Evolutionary conservation across 75 land plant species (phyloP).

Genomic region (Adiantum capillusveneris): DNA sequence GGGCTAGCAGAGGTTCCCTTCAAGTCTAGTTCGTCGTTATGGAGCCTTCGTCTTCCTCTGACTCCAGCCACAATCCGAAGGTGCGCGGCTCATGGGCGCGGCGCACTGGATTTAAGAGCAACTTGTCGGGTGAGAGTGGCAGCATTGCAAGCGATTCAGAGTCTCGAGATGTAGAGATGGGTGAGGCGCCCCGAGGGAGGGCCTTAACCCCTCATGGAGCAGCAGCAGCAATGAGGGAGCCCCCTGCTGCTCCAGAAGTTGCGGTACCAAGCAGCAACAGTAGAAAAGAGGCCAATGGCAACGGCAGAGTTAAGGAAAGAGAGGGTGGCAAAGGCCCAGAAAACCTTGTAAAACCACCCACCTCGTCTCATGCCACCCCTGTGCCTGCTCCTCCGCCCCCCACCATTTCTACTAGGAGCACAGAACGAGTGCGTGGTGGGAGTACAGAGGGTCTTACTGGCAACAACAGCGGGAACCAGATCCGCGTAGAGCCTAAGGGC

Average conservation of each 20-base stretch:
- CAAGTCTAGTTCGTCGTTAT: neutral
- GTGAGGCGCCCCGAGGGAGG: constrained; percentile 10
- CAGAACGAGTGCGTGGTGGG: constrained; percentile 4
- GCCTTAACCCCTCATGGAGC: constrained; percentile 11
- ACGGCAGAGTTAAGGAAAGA: neutral
- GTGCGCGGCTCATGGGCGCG: constrained; percentile 71
- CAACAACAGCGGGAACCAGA: neutral
- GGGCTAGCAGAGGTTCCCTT: too few relatives aligned
- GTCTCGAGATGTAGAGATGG: constrained; percentile 7
- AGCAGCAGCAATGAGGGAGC: neutral
- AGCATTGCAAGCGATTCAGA: constrained; percentile 23
- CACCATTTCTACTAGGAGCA: neutral
- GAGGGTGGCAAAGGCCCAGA: neutral
- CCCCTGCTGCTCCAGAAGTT: too few relatives aligned
- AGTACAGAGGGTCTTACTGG: constrained; percentile 7
- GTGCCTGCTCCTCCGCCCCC: neutral
- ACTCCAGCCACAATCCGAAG: constrained; percentile 18
- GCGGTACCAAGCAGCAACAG: neutral
- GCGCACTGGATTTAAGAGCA: constrained; percentile 71
- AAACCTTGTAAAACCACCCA: neutral
- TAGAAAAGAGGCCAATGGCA: constrained; percentile 13
- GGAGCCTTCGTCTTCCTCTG: constrained; percentile 1
- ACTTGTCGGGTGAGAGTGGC: constrained; percentile 64
- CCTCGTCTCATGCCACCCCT: neutral
- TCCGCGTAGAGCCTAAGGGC: constrained; percentile 1